phyloP scores from a whole-genome alignment of 768 basidiomycete species.

The Auricularia sp. region DNA sequence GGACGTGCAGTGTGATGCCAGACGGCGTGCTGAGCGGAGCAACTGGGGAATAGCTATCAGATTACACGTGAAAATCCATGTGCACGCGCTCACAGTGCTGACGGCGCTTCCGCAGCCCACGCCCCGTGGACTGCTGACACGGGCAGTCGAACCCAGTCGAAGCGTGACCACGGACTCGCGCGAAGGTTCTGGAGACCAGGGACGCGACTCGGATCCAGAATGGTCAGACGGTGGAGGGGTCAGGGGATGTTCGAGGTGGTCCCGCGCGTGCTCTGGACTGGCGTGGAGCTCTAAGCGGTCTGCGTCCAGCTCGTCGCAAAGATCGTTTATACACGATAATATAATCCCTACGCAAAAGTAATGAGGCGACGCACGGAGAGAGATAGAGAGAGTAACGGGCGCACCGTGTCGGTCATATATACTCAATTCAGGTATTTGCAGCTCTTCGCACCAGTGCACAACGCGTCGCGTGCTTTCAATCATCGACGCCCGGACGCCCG shows the following conservation, averaged over 20 bases:
- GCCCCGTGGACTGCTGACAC: constrained; percentile 4
- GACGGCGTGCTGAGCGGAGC: constrained; percentile 21
- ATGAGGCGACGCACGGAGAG: neutral
- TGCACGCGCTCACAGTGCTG: constrained; percentile 10
- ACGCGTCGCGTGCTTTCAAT: neutral
- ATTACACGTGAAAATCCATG: neutral
- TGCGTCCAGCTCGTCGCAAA: neutral
- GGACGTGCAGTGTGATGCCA: constrained; percentile 32
- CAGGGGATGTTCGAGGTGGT: constrained; percentile 50
- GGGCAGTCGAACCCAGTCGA: neutral
- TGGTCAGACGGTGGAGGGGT: constrained; percentile 73
- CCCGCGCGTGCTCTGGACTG: neutral
- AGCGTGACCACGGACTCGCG: constrained; percentile 13
- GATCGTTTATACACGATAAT: neutral
- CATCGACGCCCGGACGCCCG: neutral
- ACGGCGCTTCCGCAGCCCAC: constrained; percentile 11
- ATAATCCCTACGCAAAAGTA: neutral
- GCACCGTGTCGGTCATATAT: neutral
- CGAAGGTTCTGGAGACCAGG: constrained; percentile 39
- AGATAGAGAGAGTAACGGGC: neutral
- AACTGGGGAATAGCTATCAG: constrained; percentile 6
- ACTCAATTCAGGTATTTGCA: neutral
- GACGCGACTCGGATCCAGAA: constrained; percentile 42
- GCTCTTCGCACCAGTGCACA: neutral
- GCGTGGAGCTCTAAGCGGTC: neutral